phyloP scores from a whole-genome alignment of 441 rosid genomes.

The Populus hybrid region DNA sequence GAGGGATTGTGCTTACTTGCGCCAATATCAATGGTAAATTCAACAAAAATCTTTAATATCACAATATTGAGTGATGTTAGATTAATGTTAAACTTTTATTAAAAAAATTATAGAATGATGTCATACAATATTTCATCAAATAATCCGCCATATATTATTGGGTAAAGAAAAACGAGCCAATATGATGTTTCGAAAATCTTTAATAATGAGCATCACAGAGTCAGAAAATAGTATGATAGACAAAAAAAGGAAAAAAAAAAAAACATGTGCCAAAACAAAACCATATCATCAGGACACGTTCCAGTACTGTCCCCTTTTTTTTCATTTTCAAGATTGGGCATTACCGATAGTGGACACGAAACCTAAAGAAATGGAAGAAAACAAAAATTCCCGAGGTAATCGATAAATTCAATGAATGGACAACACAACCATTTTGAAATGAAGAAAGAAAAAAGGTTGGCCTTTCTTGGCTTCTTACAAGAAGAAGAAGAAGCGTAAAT shows the following conservation, averaged over 20 bases:
- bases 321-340: neutral
- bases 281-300: neutral
- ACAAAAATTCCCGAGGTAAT: too few species aligned
- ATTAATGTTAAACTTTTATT: too few species aligned
- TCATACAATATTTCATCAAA: too few species aligned
- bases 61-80: too few species aligned
- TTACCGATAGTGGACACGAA: too few species aligned
- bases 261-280: neutral
- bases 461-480: conserved; percentile 23
- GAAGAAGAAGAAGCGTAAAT: conserved; percentile 19
- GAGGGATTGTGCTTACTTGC: too few species aligned
- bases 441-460: neutral
- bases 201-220: neutral
- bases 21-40: too few species aligned
- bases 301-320: neutral
- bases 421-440: neutral
- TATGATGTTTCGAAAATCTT: neutral
- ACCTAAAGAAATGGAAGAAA: too few species aligned
- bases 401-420: neutral
- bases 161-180: too few species aligned
- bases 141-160: too few species aligned
- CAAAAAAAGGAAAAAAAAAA: neutral
- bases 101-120: too few species aligned
- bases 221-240: neutral
- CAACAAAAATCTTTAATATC: too few species aligned